Percentiles rank a stretch among this genome's conserved stretches.
Conservation (phyloP, 2,329 filamentous ascomycete genomes). For the Stagonosporopsis rhizophila region DNA sequence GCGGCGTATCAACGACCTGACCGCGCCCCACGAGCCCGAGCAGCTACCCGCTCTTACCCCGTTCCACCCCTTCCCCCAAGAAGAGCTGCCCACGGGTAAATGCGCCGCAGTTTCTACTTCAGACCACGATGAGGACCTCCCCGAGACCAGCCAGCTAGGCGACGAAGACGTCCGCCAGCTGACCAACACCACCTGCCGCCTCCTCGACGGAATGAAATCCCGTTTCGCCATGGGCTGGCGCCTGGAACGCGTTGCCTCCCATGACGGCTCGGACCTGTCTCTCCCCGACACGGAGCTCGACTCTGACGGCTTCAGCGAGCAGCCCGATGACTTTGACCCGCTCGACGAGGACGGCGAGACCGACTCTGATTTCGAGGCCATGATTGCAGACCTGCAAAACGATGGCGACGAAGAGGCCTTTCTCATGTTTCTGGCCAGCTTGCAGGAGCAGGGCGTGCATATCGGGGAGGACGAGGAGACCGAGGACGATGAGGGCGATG, state of each 20-base stretch:
- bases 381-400: conserved; percentile 14
- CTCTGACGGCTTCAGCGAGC: background rate
- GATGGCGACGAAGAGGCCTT: conserved; percentile 13
- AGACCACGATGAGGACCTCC: conserved; percentile 6
- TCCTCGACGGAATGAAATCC: conserved; percentile 18
- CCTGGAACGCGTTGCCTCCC: background rate
- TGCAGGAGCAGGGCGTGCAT: conserved; percentile 13
- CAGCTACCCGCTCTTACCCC: background rate
- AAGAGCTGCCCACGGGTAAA: background rate
- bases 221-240: conserved; percentile 14
- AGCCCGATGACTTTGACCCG: background rate
- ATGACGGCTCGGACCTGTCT: background rate
- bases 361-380: conserved; percentile 10
- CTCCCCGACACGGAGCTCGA: background rate
- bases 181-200: conserved; percentile 17
- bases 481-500: background rate
- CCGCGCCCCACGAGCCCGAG: background rate
- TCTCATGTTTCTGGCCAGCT: conserved; percentile 4
- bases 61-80: background rate
- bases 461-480: conserved; percentile 2
- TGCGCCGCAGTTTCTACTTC: background rate
- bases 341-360: conserved; percentile 9
- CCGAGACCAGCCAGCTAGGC: conserved; percentile 37
- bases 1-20: conserved; percentile 20
- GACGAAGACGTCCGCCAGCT: conserved; percentile 24